Conservation (phyloP, 2,329 filamentous ascomycete species). For the Akanthomyces lecanii region DNA sequence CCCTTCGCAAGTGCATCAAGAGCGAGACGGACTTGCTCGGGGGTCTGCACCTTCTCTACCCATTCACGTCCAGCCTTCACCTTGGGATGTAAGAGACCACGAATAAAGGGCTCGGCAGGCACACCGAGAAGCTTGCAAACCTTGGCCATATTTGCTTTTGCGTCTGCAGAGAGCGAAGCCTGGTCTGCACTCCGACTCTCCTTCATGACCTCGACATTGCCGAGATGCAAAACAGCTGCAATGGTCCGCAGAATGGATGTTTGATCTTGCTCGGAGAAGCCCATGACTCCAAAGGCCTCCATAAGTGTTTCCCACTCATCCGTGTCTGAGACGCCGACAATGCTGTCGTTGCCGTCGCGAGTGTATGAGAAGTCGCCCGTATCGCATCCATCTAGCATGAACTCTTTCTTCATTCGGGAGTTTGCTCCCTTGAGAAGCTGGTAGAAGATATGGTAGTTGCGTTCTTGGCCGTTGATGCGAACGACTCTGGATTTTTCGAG, state of each 20-base stretch:
- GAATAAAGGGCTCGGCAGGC: constrained; percentile 76
- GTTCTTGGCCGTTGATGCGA: constrained; percentile 77
- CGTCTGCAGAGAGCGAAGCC: constrained; percentile 73
- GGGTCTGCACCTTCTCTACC: constrained; percentile 98
- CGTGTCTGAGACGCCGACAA: constrained; percentile 81
- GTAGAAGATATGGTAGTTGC: constrained; percentile 97
- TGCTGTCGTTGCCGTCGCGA: constrained; percentile 83
- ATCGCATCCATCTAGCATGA: constrained; percentile 69
- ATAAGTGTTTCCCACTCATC: constrained; percentile 88
- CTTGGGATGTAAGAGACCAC: constrained; percentile 82
- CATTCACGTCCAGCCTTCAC: constrained; percentile 96
- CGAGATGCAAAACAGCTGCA: constrained; percentile 86
- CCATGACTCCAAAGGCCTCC: constrained; percentile 93
- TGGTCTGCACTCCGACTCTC: constrained; percentile 91
- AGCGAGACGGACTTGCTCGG: constrained; percentile 86
- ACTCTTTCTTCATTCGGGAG: constrained; percentile 64
- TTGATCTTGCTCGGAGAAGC: constrained; percentile 83
- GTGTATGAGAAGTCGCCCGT: constrained; percentile 92
- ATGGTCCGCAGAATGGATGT: constrained; percentile 78
- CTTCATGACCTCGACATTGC: constrained; percentile 84
- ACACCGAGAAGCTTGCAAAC: constrained; percentile 85
- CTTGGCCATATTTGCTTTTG: constrained; percentile 68
- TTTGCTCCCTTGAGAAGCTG: constrained; percentile 87
- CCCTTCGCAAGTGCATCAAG: constrained; percentile 93
- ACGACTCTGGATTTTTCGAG: constrained; percentile 98